A percentile compares a stretch with the other conserved stretches of the same genome.
These are phyloP conservation scores for Ilex aquifolium DNA, from an alignment of 257 asterid genomes.

Conservation along the genomic window DNA sequence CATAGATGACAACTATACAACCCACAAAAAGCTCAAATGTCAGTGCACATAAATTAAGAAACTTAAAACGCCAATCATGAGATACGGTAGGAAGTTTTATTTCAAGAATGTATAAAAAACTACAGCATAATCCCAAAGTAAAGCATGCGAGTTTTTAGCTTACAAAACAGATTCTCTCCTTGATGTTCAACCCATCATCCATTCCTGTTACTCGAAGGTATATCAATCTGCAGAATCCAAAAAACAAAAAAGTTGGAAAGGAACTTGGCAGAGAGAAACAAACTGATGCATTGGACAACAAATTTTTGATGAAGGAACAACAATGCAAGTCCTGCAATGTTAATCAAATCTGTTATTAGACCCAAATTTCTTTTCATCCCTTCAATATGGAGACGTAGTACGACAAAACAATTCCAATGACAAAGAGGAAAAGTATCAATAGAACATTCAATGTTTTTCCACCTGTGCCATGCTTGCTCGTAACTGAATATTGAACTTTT, in stretches of 20 bases:
- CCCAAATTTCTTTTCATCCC: not conserved
- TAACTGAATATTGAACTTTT: conserved; percentile 91
- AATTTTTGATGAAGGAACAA: not conserved
- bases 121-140: not conserved
- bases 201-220: conserved; percentile 87
- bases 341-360: too few species aligned
- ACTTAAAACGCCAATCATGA: not conserved
- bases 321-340: too few species aligned
- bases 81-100: not conserved
- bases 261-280: conserved; percentile 2
- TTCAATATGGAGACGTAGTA: not conserved
- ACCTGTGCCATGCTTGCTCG: conserved; percentile 99
- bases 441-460: conserved; percentile 9
- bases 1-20: not conserved
- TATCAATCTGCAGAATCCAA: conserved; percentile 53
- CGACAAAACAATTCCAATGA: not conserved
- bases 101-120: not conserved
- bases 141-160: conserved; percentile 31
- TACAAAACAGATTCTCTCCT: conserved; percentile 82
- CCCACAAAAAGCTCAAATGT: not conserved
- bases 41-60: not conserved
- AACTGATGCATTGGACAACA: not conserved
- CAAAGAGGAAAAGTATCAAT: not conserved
- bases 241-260: conserved; percentile 6
- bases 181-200: conserved; percentile 81